Percentiles rank a stretch among this genome's conserved stretches.
Evolutionary conservation across 208 protist species (phyloP).

Genomic region (Trypanosoma boissoni): DNA sequence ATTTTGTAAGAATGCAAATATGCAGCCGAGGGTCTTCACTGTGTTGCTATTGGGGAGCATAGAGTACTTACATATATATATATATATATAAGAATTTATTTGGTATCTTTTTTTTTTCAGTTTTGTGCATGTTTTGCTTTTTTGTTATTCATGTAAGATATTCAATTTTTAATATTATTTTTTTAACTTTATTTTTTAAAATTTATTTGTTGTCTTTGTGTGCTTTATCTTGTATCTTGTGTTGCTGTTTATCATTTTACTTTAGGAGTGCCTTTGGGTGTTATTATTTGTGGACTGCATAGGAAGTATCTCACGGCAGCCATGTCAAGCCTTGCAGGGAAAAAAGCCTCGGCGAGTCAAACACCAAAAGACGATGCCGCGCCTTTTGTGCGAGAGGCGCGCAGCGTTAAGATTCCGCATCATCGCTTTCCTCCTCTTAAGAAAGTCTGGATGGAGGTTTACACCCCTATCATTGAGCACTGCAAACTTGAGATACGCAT

Average conservation of each 20-base stretch:
- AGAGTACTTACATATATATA: conserved; percentile 2
- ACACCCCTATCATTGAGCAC: conserved; percentile 98
- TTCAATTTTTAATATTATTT: no score
- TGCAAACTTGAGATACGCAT: conserved; percentile 99
- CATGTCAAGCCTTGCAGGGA: not conserved
- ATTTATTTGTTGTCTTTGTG: no score
- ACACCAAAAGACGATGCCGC: not conserved
- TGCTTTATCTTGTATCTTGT: no score
- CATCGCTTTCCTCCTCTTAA: conserved; percentile 98
- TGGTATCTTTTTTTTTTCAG: not conserved
- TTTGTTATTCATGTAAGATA: no score
- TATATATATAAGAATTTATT: conserved; percentile 9
- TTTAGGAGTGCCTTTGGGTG: no score
- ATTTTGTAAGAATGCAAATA: no score
- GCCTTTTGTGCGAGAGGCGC: conserved; percentile 63
- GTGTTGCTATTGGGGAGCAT: not conserved
- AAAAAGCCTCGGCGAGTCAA: conserved; percentile 10
- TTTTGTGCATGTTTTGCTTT: conserved; percentile 19
- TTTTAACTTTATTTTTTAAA: no score
- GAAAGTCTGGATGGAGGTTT: conserved; percentile 98
- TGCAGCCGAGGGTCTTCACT: no score
- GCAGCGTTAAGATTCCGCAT: conserved; percentile 91
- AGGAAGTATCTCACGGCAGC: no score
- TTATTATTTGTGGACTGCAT: no score
- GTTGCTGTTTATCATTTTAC: no score